These are phyloP conservation scores for Wickerhamomyces sydowiorum DNA, from an alignment of 805 yeast genomes.

Conservation along the genomic window DNA sequence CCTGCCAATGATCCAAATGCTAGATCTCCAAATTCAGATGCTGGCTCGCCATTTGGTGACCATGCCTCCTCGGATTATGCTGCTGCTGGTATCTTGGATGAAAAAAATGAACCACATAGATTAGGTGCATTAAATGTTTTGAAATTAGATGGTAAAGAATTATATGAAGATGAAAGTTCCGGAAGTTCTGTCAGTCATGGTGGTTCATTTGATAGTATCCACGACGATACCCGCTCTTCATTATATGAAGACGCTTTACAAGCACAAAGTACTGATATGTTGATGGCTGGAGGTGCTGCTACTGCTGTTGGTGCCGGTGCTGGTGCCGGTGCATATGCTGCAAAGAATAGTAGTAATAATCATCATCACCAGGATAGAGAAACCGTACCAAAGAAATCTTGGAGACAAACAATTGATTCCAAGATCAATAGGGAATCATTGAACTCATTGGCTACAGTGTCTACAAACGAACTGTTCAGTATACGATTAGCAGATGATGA, in stretches of 20 bases:
- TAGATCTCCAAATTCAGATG: constrained; percentile 18
- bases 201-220: constrained; percentile 23
- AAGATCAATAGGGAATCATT: constrained; percentile 50
- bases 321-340: neutral
- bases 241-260: constrained; percentile 34
- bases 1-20: constrained; percentile 28
- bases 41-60: constrained; percentile 22
- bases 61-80: constrained; percentile 24
- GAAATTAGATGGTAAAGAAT: constrained; percentile 39
- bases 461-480: constrained; percentile 77
- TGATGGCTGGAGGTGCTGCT: constrained; percentile 22
- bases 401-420: constrained; percentile 43
- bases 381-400: constrained; percentile 40
- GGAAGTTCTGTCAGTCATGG: constrained; percentile 51
- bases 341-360: neutral
- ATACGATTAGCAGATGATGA: constrained; percentile 69
- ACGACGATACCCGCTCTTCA: constrained; percentile 23
- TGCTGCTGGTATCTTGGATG: constrained; percentile 14
- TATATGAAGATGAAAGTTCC: constrained; percentile 28
- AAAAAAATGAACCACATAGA: constrained; percentile 26
- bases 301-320: constrained; percentile 4
- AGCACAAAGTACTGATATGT: constrained; percentile 34
- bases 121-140: constrained; percentile 45
- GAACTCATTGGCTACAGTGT: constrained; percentile 74
- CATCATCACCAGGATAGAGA: constrained; percentile 8